Evolutionary conservation across 1,139 yeast species (phyloP).

Genomic region (Sugiyamaella sp.): DNA sequence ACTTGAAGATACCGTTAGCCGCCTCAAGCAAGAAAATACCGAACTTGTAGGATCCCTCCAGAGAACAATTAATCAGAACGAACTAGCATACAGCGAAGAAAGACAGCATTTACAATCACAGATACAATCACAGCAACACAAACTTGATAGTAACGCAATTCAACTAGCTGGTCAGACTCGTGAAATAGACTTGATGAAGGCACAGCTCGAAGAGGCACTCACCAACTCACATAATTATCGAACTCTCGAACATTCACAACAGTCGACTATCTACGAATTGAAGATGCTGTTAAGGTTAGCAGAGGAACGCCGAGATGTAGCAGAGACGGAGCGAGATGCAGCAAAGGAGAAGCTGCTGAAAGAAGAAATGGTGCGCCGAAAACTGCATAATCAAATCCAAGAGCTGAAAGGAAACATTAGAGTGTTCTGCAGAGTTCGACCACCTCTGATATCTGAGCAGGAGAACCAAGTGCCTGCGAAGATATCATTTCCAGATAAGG

Average conservation of each 20-base stretch:
- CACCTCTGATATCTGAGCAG: slow-evolving; percentile 44
- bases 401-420: slow-evolving; percentile 91
- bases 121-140: slow-evolving; percentile 19
- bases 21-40: slow-evolving; percentile 30
- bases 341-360: slow-evolving; percentile 43
- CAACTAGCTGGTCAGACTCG: slow-evolving; percentile 37
- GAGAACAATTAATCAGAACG: slow-evolving; percentile 11
- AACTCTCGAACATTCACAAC: slow-evolving; percentile 27
- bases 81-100: slow-evolving; percentile 7
- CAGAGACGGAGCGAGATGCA: slow-evolving; percentile 30
- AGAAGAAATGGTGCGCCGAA: slow-evolving; percentile 62
- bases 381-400: slow-evolving; percentile 73
- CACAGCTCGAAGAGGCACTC: slow-evolving; percentile 25
- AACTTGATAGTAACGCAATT: slow-evolving; percentile 32
- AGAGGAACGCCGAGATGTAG: slow-evolving; percentile 30
- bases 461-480: slow-evolving; percentile 41
- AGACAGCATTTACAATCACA: slow-evolving; percentile 13
- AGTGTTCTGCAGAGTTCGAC: slow-evolving; percentile 86
- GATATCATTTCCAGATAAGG: slow-evolving; percentile 55
- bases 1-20: slow-evolving; percentile 26
- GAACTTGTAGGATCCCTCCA: slow-evolving; percentile 27
- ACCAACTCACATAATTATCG: slow-evolving; percentile 28
- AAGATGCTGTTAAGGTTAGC: slow-evolving; percentile 27
- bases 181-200: slow-evolving; percentile 35
- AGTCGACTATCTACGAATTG: slow-evolving; percentile 31